A percentile compares a stretch with the other conserved stretches of the same genome.
phyloP scores from a whole-genome alignment of 2,329 filamentous ascomycete species.

The Hysterium pulicare region DNA sequence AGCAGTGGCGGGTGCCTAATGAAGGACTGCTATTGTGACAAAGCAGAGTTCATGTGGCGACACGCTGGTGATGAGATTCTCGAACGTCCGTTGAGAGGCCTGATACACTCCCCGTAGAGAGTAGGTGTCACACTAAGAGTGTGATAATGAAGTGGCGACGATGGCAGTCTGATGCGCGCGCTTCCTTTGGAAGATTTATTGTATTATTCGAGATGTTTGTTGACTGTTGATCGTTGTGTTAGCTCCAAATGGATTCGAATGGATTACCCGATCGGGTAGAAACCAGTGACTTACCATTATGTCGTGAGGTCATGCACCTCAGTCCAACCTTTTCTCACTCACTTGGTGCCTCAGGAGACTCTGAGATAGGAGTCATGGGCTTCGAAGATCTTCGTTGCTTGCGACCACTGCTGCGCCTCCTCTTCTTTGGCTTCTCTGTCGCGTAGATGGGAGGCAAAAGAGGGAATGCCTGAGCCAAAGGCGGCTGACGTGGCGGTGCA shows the following conservation, averaged over 20 bases:
- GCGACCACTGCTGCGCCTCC: conserved; percentile 37
- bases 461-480: conserved; percentile 34
- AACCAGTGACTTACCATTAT: conserved; percentile 4
- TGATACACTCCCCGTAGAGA: too few species aligned
- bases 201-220: too few species aligned
- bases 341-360: conserved; percentile 34
- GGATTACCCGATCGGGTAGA: too few species aligned
- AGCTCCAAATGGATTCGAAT: too few species aligned
- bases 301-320: background rate
- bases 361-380: conserved; percentile 42
- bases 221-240: too few species aligned
- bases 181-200: too few species aligned
- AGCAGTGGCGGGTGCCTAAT: background rate
- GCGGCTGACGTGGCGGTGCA: conserved; percentile 36
- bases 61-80: background rate
- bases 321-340: conserved; percentile 25
- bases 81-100: background rate
- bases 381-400: conserved; percentile 39
- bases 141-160: too few species aligned
- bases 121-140: background rate
- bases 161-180: too few species aligned
- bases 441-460: conserved; percentile 39
- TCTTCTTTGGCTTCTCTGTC: conserved; percentile 39
- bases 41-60: background rate
- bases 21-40: background rate